phyloP scores from a whole-genome alignment of 345 rosid species.

The Erucastrum elatum region DNA sequence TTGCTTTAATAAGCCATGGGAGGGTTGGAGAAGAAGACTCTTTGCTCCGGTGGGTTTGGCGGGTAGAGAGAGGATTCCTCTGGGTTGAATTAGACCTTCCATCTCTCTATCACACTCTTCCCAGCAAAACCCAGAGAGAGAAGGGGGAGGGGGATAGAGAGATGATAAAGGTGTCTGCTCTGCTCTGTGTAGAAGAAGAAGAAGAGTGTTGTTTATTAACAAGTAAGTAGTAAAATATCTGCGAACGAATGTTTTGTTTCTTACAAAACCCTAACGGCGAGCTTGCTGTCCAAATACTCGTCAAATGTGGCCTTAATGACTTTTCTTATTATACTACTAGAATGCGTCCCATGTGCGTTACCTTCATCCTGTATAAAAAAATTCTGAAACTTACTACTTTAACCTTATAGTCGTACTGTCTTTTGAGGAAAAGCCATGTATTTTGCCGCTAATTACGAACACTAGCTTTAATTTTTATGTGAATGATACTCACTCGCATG shows the following conservation, averaged over 20 bases:
- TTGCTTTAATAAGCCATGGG: constrained; percentile 69
- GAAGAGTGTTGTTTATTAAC: background rate
- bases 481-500: background rate
- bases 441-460: constrained; percentile 7
- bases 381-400: background rate
- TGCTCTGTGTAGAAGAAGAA: constrained; percentile 36
- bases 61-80: constrained; percentile 73
- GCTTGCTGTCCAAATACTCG: constrained; percentile 3
- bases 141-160: constrained; percentile 26
- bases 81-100: constrained; percentile 73
- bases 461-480: background rate
- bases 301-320: background rate
- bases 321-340: background rate
- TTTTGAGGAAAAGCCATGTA: constrained; percentile 16
- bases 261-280: constrained; percentile 28
- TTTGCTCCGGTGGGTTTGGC: constrained; percentile 53
- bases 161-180: constrained; percentile 34
- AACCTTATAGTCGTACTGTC: background rate
- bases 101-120: constrained; percentile 47
- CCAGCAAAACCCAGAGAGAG: constrained; percentile 26
- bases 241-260: background rate
- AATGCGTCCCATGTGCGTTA: background rate
- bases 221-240: background rate
- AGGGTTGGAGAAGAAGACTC: constrained; percentile 49
- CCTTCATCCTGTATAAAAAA: background rate